A percentile compares a stretch with the other conserved stretches of the same genome.
Conservation (phyloP, 1,284 basidiomycete species). For the Xanthoconium separans region DNA sequence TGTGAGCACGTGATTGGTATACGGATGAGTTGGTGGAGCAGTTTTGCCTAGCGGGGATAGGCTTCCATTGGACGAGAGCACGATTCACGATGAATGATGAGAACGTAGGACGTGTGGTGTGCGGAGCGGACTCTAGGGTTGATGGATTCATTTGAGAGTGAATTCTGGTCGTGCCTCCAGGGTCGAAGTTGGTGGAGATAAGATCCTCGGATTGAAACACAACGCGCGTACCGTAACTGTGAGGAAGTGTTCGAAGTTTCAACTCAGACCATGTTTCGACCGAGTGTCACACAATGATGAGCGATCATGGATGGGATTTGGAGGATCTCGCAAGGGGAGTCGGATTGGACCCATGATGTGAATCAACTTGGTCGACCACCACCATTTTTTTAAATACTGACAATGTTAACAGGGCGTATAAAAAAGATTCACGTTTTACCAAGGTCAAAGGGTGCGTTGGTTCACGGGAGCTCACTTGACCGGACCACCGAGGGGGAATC, state of each 20-base stretch:
- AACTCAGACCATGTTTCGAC: constrained; percentile 14
- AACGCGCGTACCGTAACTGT: neutral
- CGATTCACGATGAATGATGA: constrained; percentile 24
- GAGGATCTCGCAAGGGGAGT: constrained; percentile 20
- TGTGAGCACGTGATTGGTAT: neutral
- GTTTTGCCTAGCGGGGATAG: neutral
- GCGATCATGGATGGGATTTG: neutral
- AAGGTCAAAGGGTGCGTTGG: neutral
- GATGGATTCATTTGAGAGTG: constrained; percentile 7
- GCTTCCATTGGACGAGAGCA: constrained; percentile 2
- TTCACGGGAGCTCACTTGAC: constrained; percentile 13
- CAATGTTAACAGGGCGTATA: neutral
- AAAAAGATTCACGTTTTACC: no score
- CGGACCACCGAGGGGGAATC: constrained; percentile 15
- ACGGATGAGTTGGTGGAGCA: no score
- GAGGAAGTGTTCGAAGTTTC: constrained; percentile 3
- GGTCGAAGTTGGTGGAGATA: neutral
- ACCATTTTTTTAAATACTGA: neutral
- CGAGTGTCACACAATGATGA: neutral
- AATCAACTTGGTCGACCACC: neutral
- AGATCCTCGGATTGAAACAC: constrained; percentile 24
- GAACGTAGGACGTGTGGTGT: neutral
- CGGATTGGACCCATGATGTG: neutral
- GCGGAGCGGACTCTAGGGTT: constrained; percentile 1
- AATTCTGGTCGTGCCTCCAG: constrained; percentile 3